Evolutionary conservation across 2,329 filamentous ascomycete genomes (phyloP).

Genomic region (Teratosphaeriaceae sp.): DNA sequence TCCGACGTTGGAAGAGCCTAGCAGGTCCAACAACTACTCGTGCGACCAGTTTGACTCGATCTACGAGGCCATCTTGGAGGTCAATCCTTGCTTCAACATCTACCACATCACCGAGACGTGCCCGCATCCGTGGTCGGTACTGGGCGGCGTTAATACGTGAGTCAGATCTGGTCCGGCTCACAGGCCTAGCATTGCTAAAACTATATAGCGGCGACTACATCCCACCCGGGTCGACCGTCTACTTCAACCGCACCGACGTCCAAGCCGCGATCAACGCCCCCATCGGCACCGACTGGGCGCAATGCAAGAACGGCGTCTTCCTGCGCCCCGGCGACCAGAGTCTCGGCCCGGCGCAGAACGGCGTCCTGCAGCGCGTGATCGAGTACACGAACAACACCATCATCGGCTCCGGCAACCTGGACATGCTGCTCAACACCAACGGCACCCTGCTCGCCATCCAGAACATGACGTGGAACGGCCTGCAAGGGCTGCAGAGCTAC

Average conservation of each 20-base stretch:
- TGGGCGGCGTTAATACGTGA: constrained; percentile 13
- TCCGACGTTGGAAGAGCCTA: constrained; percentile 19
- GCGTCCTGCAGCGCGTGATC: constrained; percentile 43
- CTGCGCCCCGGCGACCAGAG: constrained; percentile 28
- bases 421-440: constrained; percentile 45
- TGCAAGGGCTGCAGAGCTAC: constrained; percentile 39
- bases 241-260: constrained; percentile 49
- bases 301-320: constrained; percentile 29
- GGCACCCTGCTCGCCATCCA: constrained; percentile 47
- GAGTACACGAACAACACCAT: constrained; percentile 47
- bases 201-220: constrained; percentile 12
- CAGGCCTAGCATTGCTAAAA: neutral
- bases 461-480: constrained; percentile 50
- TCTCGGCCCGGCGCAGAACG: constrained; percentile 29
- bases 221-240: constrained; percentile 40
- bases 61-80: constrained; percentile 32
- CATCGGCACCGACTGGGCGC: constrained; percentile 18
- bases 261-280: constrained; percentile 45
- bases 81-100: constrained; percentile 47
- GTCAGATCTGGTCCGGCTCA: too few species aligned
- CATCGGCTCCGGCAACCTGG: constrained; percentile 43
- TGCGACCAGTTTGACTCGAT: constrained; percentile 37
- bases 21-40: constrained; percentile 17
- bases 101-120: constrained; percentile 43
- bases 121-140: constrained; percentile 30